phyloP scores from a whole-genome alignment of 2,329 filamentous ascomycete genomes.

The Penicillium capsulatum region DNA sequence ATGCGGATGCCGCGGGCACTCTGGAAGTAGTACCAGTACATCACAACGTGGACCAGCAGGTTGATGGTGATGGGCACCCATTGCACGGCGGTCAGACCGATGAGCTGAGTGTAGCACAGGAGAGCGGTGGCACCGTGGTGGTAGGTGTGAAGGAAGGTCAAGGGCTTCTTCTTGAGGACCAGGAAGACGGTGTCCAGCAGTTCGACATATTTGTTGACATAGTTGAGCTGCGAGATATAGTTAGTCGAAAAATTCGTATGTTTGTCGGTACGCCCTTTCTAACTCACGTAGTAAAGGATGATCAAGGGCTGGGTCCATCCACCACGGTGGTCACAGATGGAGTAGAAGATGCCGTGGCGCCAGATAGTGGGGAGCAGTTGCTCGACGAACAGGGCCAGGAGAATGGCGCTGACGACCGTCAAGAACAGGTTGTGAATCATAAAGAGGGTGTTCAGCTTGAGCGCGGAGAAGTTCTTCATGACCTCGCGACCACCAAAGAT shows the following conservation, averaged over 20 bases:
- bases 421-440: constrained; percentile 96
- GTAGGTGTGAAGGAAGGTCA: constrained; percentile 99
- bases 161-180: constrained; percentile 98
- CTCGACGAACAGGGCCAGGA: constrained; percentile 84
- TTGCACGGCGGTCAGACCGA: constrained; percentile 86
- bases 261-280: not conserved
- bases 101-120: constrained; percentile 95
- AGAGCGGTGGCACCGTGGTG: constrained; percentile 96
- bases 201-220: constrained; percentile 96
- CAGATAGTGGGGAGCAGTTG: constrained; percentile 80
- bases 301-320: constrained; percentile 94
- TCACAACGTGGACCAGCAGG: constrained; percentile 90
- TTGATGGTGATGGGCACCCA: constrained; percentile 95
- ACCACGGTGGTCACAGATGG: constrained; percentile 72
- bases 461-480: constrained; percentile 81
- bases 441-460: constrained; percentile 85
- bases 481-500: constrained; percentile 89
- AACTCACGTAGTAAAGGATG: constrained; percentile 89
- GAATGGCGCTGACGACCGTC: constrained; percentile 73
- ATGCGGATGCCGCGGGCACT: constrained; percentile 90
- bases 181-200: constrained; percentile 93
- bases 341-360: constrained; percentile 77
- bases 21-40: constrained; percentile 99
- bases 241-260: constrained; percentile 2
- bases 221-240: constrained; percentile 70